Evolutionary conservation across 345 rosid genomes (phyloP), one percentile per base, ranked within the genome.

Genomic region (Eucalyptus cladocalyx): DNA sequence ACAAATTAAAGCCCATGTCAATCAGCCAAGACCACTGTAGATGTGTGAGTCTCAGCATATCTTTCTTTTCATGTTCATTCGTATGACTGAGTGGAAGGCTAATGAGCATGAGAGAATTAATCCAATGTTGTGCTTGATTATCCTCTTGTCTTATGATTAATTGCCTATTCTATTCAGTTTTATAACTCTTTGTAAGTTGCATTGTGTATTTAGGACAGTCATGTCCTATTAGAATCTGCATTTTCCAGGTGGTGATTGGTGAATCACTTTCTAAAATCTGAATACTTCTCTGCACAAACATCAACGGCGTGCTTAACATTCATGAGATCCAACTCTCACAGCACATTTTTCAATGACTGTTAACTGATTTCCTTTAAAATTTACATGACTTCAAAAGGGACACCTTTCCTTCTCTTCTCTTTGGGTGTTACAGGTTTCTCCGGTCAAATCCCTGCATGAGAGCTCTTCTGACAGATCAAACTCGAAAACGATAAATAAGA

Each of bases 391-490:
- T 76, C 28, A 76, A 10, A 37, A 76, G 23, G 42, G 47, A 76
- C 26, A 6, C 28, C 47, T 76, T 21, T 76, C 45, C 26, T 76
- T 37, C 9, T 10, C 83, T 43, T 67, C 11, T 40, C 24, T 45
- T 76, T 88, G 42, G 47, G 19, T 69, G 15, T 69, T 50, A 88
- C 93, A 94, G 96, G 91, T 87, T 88, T 90, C 93, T 14, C 88
- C 91, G 26, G 88, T 88, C 86, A 48, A 50, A 83, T 87, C 91
- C 32, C 91, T 67, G 89, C 88, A 65, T 80, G 92, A 91, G 51
- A 86, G 91, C 80, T 88, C 92, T 26, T 91, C 93, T 62, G 93
- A 90, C 37, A 89, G 88, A 86, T 92, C 93, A 60, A 89, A 88
- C 88, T 45, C 90, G 86, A 86, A 53, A 91, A 54, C 80, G 89